Conservation (phyloP, 306 rosid genomes). For the Medicago ruthenica region DNA sequence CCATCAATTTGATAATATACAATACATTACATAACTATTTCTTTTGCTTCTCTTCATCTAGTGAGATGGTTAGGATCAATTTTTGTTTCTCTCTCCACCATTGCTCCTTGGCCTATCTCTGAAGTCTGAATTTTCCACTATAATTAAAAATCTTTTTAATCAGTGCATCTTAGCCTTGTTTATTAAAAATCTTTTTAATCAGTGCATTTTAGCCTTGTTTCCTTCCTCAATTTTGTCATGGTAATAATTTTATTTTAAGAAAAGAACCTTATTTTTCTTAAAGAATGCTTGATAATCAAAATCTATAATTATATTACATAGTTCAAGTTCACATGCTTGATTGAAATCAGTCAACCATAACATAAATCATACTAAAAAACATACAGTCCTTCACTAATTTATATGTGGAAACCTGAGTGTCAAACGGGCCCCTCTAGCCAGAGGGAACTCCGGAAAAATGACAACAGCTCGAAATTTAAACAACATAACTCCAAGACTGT, state of each 20-base stretch:
- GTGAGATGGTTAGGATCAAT: constrained; percentile 19
- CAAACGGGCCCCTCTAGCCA: not conserved
- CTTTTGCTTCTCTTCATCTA: constrained; percentile 14
- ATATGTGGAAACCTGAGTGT: not conserved
- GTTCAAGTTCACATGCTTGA: constrained; percentile 14
- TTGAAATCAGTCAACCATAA: constrained; percentile 17
- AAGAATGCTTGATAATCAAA: not conserved
- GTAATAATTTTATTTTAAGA: not conserved
- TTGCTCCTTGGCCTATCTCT: not conserved
- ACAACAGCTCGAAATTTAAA: not conserved
- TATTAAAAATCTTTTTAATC: not conserved
- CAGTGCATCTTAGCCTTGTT: not conserved
- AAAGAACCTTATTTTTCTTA: not conserved
- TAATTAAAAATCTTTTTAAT: not conserved
- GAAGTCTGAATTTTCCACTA: not conserved
- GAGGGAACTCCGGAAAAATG: constrained; percentile 12
- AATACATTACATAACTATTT: constrained; percentile 24
- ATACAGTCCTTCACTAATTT: constrained; percentile 20
- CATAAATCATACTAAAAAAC: constrained; percentile 12
- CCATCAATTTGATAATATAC: constrained; percentile 41
- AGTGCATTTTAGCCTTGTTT: not conserved
- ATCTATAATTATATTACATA: not conserved
- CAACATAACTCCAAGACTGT: not conserved
- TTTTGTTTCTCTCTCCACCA: not conserved
- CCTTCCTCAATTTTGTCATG: too few species aligned